phyloP scores from a whole-genome alignment of 371 early-diverging fungal genomes.

The Mortierella sp. region DNA sequence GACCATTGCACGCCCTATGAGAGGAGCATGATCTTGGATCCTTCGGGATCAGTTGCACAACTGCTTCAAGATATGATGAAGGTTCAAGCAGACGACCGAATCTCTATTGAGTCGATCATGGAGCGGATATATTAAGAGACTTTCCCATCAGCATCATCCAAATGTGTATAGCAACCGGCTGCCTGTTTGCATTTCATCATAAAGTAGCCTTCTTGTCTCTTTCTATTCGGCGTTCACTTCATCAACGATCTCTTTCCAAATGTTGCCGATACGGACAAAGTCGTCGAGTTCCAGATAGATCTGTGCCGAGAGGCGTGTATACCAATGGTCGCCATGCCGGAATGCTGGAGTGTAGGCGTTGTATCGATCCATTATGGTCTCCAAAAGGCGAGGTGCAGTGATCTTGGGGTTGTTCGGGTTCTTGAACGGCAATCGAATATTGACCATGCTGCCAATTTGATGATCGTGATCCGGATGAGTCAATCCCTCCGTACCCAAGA shows the following conservation, averaged over 20 bases:
- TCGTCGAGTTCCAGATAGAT: constrained; percentile 69
- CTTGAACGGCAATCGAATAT: constrained; percentile 65
- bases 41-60: constrained; percentile 36
- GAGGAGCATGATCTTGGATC: constrained; percentile 33
- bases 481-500: constrained; percentile 69
- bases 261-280: constrained; percentile 57
- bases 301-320: constrained; percentile 67
- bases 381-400: constrained; percentile 38
- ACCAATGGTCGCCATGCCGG: constrained; percentile 60
- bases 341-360: constrained; percentile 59
- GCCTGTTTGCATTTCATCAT: too few relatives aligned
- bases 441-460: constrained; percentile 64
- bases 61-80: constrained; percentile 34
- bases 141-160: too few relatives aligned
- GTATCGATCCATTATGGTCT: constrained; percentile 58
- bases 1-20: constrained; percentile 16
- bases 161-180: too few relatives aligned
- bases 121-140: constrained; percentile 42
- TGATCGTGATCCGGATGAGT: constrained; percentile 59
- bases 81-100: constrained; percentile 28
- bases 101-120: constrained; percentile 36
- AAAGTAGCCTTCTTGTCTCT: too few relatives aligned
- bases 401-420: constrained; percentile 30
- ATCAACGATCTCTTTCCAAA: constrained; percentile 55
- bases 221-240: constrained; percentile 55